A percentile compares a stretch with the other conserved stretches of the same genome.
Evolutionary conservation across 148 eudicot genomes (phyloP).

Genomic region (Nepenthes gracilis): DNA sequence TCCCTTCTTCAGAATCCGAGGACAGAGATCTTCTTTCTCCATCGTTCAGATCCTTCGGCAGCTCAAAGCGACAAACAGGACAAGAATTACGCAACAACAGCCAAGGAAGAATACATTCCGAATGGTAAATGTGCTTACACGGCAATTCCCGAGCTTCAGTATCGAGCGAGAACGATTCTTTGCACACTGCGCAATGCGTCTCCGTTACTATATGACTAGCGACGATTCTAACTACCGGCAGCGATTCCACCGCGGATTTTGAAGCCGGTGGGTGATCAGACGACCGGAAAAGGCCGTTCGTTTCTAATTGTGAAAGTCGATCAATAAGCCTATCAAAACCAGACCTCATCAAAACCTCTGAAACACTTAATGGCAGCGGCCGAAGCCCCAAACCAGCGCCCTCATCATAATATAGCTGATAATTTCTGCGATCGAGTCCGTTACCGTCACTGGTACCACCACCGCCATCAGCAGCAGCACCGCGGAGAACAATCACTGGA

Average conservation of each 20-base stretch:
- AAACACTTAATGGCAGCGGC: slow-evolving; percentile 21
- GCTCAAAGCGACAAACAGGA: slow-evolving; percentile 40
- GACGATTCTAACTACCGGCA: slow-evolving; percentile 24
- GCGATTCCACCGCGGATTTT: slow-evolving; percentile 31
- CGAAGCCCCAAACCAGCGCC: slow-evolving; percentile 23
- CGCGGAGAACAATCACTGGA: slow-evolving; percentile 32
- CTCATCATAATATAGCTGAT: slow-evolving; percentile 30
- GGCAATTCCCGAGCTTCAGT: slow-evolving; percentile 35
- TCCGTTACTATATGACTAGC: slow-evolving; percentile 12
- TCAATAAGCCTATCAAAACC: slow-evolving; percentile 40
- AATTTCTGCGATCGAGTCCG: slow-evolving; percentile 3
- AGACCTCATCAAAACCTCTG: slow-evolving; percentile 29
- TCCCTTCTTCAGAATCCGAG: slow-evolving; percentile 13
- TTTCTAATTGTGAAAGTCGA: slow-evolving; percentile 20
- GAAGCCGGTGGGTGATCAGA: slow-evolving; percentile 29
- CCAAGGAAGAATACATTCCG: slow-evolving; percentile 50
- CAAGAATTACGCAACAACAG: slow-evolving; percentile 30
- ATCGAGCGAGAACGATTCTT: slow-evolving; percentile 26
- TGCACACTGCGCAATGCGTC: slow-evolving; percentile 45
- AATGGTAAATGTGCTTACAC: slow-evolving; percentile 41
- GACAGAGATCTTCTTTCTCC: neutral
- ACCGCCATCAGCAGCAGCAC: slow-evolving; percentile 4
- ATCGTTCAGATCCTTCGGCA: slow-evolving; percentile 30
- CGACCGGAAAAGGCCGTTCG: slow-evolving; percentile 4
- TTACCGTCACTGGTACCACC: neutral